phyloP scores from a whole-genome alignment of 2,329 filamentous ascomycete species.

The Pseudogymnoascus sp. region DNA sequence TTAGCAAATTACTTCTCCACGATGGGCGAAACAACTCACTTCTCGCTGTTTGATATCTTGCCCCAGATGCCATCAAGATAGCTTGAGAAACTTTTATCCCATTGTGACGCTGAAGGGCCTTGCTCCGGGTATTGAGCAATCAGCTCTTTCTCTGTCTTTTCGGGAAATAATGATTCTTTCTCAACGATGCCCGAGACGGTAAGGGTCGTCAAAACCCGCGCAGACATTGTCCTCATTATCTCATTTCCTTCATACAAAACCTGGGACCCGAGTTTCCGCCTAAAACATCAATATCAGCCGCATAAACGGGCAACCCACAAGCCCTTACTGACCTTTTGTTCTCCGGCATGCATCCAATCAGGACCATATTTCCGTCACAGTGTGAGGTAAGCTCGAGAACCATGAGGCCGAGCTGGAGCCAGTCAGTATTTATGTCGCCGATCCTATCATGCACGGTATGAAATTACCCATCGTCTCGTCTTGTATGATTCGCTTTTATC shows the following conservation, averaged over 20 bases:
- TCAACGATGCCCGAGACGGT: not conserved
- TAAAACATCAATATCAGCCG: not conserved
- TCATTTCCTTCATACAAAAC: constrained; percentile 2
- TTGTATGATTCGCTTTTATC: not conserved
- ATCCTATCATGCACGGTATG: not conserved
- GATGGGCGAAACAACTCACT: not conserved
- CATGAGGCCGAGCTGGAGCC: not conserved
- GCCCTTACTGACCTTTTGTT: not conserved
- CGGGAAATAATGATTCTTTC: not conserved
- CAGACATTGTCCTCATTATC: constrained; percentile 2
- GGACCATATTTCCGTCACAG: not conserved
- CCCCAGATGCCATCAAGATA: constrained; percentile 6
- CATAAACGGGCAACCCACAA: not conserved
- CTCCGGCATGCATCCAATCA: not conserved
- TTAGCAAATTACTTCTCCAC: not conserved
- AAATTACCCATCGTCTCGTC: constrained; percentile 2
- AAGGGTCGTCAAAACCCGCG: not conserved
- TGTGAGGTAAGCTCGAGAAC: not conserved
- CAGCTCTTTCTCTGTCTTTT: not conserved
- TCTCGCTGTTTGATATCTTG: not conserved
- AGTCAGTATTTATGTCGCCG: not conserved
- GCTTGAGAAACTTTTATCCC: constrained; percentile 1
- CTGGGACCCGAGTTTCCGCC: not conserved
- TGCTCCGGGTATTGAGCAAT: not conserved
- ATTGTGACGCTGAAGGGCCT: constrained; percentile 6